Conservation (phyloP, 495 filamentous ascomycete genomes). For the Aspergillus bridgeri region DNA sequence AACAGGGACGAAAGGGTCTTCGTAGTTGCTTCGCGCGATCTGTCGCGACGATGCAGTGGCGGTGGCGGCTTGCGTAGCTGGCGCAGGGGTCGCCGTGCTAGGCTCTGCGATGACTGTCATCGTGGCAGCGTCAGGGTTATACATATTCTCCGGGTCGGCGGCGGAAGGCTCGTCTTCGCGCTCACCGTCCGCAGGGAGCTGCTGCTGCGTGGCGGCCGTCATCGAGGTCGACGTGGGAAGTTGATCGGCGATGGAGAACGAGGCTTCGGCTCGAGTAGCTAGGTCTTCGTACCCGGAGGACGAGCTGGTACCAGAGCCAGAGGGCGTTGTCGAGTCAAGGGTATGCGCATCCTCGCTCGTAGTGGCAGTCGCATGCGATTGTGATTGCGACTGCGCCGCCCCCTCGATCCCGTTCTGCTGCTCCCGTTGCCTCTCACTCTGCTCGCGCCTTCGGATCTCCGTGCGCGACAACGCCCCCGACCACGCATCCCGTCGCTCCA, state of each 20-base stretch:
- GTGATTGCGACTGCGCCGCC: neutral
- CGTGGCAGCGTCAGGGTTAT: conserved; percentile 24
- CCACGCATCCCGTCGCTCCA: conserved; percentile 78
- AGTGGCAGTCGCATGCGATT: neutral
- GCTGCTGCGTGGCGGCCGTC: neutral
- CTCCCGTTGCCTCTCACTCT: neutral
- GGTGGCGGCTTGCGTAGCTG: conserved; percentile 6
- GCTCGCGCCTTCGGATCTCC: conserved; percentile 20
- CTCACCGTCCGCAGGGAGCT: conserved; percentile 17
- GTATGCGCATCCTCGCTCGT: neutral
- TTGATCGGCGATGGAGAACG: conserved; percentile 25
- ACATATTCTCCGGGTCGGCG: conserved; percentile 21
- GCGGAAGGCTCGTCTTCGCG: conserved; percentile 14
- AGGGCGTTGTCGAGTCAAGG: neutral
- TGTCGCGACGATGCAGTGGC: neutral
- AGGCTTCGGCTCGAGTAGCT: conserved; percentile 27
- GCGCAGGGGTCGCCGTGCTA: conserved; percentile 5
- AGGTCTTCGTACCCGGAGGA: conserved; percentile 18
- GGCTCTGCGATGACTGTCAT: neutral
- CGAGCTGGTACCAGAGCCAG: neutral
- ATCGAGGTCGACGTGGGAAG: conserved; percentile 6
- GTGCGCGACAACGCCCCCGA: conserved; percentile 60
- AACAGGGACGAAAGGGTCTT: conserved; percentile 54
- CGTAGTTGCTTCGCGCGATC: conserved; percentile 9
- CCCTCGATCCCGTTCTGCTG: neutral